Evolutionary conservation across 805 yeast genomes (phyloP), one percentile per base, ranked within the genome.

Genomic region (Dipodascus geniculatus): DNA sequence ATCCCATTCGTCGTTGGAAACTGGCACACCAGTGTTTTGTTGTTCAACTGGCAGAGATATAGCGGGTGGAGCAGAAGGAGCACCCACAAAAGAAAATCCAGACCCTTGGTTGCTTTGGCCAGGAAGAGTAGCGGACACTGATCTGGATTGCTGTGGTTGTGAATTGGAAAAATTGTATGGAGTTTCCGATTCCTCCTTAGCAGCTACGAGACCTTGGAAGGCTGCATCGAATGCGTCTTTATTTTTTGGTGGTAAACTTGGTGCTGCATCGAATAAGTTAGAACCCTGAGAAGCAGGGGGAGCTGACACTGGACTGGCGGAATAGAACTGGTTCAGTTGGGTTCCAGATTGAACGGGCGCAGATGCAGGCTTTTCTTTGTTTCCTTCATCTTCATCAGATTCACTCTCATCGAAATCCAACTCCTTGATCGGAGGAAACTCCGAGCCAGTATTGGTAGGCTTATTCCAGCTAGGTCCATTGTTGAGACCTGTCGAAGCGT

Each of bases 1-100:
- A 63, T 89, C 96, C 97, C 97, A 89, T 66, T 89, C 97, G 62
- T 87, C 95, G 52, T 74, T 77, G 28, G 56, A 11, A 23, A 56
- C 24, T 49, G 56, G 57, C 16, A 61, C 54, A 2, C 56, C 53
- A 38, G 44, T 38, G 8, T 50, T 54, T 1, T 47, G 42, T 3
- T 56, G 52, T 2, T 54, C 44, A 3, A 48, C 22, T 14, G 16
- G 31, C 16, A 54, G 19, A 23, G 58, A 57, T 3, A 48, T 42
- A 33, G 58, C 14, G n/a, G 53, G 38, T n/a, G 54, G 42, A 58
- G 31, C 28, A 9, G 51, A 19, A 49, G 31, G 33, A 38, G 22
- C 31, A 28, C 11, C 42, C 50, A 24, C 42, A 48, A 28, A 48
- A 3, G 22, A 42, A 52, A 38, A 38, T 17, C 44, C 44, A 38